These are phyloP conservation scores for Tricholomella constricta DNA, from an alignment of 768 basidiomycete species.

Conservation along the genomic window DNA sequence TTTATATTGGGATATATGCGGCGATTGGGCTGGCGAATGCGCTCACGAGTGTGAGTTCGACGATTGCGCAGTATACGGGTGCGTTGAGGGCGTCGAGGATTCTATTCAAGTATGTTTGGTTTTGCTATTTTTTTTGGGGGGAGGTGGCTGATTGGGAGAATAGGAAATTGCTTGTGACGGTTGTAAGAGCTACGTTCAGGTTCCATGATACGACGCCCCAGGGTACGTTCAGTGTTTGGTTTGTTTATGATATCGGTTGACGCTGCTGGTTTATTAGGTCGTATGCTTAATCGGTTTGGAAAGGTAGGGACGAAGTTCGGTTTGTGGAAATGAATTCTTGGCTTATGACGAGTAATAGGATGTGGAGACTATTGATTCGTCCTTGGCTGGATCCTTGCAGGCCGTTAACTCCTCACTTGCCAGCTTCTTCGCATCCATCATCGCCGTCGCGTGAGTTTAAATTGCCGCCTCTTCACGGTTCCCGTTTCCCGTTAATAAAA, in stretches of 20 bases:
- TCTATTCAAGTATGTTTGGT: constrained; percentile 42
- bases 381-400: constrained; percentile 66
- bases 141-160: constrained; percentile 31
- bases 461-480: too few species aligned
- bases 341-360: constrained; percentile 43
- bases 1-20: constrained; percentile 71
- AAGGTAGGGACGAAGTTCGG: constrained; percentile 40
- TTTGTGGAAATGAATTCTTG: too few species aligned
- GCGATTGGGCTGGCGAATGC: constrained; percentile 56
- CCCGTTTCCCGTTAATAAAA: neutral
- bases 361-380: constrained; percentile 83
- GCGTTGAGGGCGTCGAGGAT: constrained; percentile 50
- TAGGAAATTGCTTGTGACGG: constrained; percentile 60
- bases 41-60: constrained; percentile 46
- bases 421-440: constrained; percentile 72
- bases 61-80: constrained; percentile 61
- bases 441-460: constrained; percentile 72
- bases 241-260: neutral
- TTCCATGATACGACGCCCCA: constrained; percentile 85
- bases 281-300: constrained; percentile 86
- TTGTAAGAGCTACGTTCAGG: constrained; percentile 82
- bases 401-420: constrained; percentile 79
- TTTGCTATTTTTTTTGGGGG: too few species aligned
- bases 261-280: constrained; percentile 42
- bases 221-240: constrained; percentile 39